phyloP scores from a whole-genome alignment of 208 protist genomes.

The Novymonas esmeraldas region DNA sequence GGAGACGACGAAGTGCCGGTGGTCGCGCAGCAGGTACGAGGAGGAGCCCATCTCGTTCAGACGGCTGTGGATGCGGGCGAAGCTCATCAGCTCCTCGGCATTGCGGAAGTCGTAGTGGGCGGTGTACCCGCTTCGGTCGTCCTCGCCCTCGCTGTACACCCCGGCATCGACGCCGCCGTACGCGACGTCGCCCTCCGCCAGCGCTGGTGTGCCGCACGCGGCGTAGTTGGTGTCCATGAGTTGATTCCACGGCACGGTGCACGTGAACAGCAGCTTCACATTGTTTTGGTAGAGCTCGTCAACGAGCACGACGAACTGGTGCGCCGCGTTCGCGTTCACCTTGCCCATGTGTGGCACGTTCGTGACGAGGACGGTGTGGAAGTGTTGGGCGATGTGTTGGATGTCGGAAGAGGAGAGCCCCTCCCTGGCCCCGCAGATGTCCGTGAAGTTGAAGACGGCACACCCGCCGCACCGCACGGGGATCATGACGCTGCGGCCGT shows the following conservation, averaged over 20 bases:
- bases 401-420: constrained; percentile 71
- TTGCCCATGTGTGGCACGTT: constrained; percentile 79
- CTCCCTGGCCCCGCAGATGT: constrained; percentile 64
- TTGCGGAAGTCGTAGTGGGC: constrained; percentile 70
- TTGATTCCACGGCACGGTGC: constrained; percentile 66
- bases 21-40: constrained; percentile 72
- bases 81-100: constrained; percentile 80
- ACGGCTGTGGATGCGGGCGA: constrained; percentile 72
- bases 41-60: constrained; percentile 78
- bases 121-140: constrained; percentile 76
- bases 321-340: constrained; percentile 61
- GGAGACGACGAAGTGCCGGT: constrained; percentile 65
- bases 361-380: constrained; percentile 82
- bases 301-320: constrained; percentile 87
- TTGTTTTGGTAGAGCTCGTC: constrained; percentile 92
- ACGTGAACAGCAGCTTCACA: constrained; percentile 88
- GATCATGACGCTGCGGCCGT: constrained; percentile 68
- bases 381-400: constrained; percentile 65
- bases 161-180: not conserved
- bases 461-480: constrained; percentile 69
- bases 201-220: constrained; percentile 1
- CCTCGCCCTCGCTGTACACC: constrained; percentile 80
- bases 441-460: constrained; percentile 82
- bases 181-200: constrained; percentile 2
- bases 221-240: constrained; percentile 41